Base-by-base conservation (phyloP, 345 rosid genomes). In the Luvunga scandens region DNA sequence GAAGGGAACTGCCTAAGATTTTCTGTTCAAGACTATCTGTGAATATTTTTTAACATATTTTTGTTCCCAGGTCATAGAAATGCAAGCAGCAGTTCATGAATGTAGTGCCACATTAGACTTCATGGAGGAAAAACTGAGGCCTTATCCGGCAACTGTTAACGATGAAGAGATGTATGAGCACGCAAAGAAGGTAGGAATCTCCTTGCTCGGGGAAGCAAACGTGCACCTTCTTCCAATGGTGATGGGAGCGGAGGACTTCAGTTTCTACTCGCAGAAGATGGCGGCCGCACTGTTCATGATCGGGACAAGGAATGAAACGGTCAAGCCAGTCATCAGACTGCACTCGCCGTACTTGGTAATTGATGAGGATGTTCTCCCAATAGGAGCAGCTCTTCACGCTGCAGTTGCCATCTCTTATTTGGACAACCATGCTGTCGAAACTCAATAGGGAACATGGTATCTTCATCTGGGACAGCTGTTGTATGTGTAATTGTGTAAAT, bases 161-260 rank as follows among this genome's bases (percentile, higher is more conserved):
- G 85, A 91, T 34, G 84, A 84, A 80, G 75, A 71, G 0, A 72
- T 86, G 81, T 89, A 89, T 66, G 16, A 83, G 63, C 90, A 86
- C 34, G 90, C 66, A 0, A 91, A 87, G 78, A 69, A 16, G 14
- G 86, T 87, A 27, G 89, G 89, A 24, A 80, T 74, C 63, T 71
- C 65, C 71, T 14, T 89, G 83, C 79, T 91, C 1, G 93, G 91
- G 2, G 72, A 84, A 76, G 62, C 85, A n/a, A 88, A 82, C 38
- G 87, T 91, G 66, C 74, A 18, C 28, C 77, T 81, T 16, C 0
- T 56, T 30, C 84, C 88, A 8, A 7, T 57, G 83, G 2, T 0
- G 1, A 88, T 89, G 94, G 94, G 13, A 56, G 91, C 91, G 30
- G 94, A 91, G 80, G 94, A 91, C 73, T 91, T 91, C 80, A 77